These are phyloP conservation scores for Alternaria viburni DNA, from an alignment of 2,329 filamentous ascomycete species.

Conservation along the genomic window DNA sequence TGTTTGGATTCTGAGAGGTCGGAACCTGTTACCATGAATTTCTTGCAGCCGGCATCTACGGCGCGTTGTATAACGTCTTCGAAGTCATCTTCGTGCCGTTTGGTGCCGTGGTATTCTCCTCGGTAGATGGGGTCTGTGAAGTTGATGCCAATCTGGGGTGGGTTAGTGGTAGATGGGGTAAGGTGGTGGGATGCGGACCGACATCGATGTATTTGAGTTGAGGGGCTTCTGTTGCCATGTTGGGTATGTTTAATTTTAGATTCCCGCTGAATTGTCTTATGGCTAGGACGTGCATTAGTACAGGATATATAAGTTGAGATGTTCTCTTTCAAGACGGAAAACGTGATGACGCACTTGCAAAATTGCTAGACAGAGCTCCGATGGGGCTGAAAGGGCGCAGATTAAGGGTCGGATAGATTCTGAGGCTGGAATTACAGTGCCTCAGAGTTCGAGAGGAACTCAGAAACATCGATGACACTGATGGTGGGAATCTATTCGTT, in stretches of 20 bases:
- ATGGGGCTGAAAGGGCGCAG: background rate
- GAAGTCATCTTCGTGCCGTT: conserved; percentile 76
- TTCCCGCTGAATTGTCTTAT: background rate
- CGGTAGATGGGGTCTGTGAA: conserved; percentile 90
- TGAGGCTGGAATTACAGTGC: background rate
- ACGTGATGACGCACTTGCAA: conserved; percentile 18
- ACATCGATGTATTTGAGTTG: conserved; percentile 53
- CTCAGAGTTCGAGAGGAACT: background rate
- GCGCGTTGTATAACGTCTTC: conserved; percentile 79
- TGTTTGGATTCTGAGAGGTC: conserved; percentile 79
- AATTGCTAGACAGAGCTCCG: background rate
- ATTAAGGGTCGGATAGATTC: background rate
- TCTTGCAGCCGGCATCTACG: conserved; percentile 77
- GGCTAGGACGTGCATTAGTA: background rate
- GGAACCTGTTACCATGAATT: conserved; percentile 93
- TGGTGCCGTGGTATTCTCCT: conserved; percentile 81
- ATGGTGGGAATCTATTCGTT: background rate
- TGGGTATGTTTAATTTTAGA: background rate
- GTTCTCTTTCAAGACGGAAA: background rate
- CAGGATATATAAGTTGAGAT: background rate
- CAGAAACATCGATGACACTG: conserved; percentile 17
- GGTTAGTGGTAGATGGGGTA: conserved; percentile 15
- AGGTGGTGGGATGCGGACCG: conserved; percentile 36
- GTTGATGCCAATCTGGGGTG: conserved; percentile 82
- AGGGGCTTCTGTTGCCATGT: conserved; percentile 2